Base-by-base conservation (phyloP, 352 stramenopile genomes). In the Plasmopara viticola region DNA sequence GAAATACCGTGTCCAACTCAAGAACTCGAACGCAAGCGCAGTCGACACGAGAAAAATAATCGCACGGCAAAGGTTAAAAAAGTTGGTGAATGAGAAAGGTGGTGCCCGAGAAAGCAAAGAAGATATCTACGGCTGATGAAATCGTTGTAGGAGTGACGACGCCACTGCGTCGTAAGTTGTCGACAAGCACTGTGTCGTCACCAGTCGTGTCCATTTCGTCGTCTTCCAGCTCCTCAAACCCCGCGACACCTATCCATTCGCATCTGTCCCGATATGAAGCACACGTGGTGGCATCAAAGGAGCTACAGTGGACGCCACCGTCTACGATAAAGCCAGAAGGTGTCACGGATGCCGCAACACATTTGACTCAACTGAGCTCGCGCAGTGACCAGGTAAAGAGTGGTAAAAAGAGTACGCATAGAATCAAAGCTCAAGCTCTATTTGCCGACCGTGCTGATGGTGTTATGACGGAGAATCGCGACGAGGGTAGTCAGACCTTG, bases 171-270 rank as follows among this genome's bases (percentile, higher is more conserved):
- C 35, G 10, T 30, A 67, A 58, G 20, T n/a, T 62, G 7, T 60
- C 53, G 4, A 48, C 53, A 10, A 69, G 56, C 10, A 66, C 78
- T 0, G 67, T 73, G 7, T 89, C 78, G 8, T 89, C 78, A 30
- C 78, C 78, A 0, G 78, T 89, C 8, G 78, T 89, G 29, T 89
- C 78, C 0, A 76, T 87, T 44, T 87, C 78, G 13, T 86, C 78
- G 1, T 86, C 67, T 0, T 88, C 76, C 0, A 69, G 61, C 2
- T 84, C 74, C 8, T 86, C 74, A 25, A 81, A 84, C 41, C 75
- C 78, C 5, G 84, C 87, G 44, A 87, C 75, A 0, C 78, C 78
- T 0, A 74, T 85, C 43, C 70, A 78, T 6, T 51, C 51, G 6
- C 53, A 48, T 9, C 44, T 79, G 14, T 74, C 68, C 12, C 45